These are phyloP conservation scores for Tanacetum coccineum DNA, from an alignment of 129 eudicot genomes.

Conservation along the genomic window DNA sequence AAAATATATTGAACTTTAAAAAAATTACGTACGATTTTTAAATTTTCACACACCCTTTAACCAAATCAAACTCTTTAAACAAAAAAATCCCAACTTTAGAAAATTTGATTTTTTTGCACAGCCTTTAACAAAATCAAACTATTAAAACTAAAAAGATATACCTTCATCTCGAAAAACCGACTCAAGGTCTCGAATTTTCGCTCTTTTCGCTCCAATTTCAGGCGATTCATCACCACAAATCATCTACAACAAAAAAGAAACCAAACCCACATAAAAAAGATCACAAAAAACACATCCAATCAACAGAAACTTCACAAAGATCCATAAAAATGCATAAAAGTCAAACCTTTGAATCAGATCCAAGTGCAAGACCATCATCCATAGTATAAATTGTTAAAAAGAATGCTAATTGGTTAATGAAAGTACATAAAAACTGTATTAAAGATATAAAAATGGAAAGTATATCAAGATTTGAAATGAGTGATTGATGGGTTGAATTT, in stretches of 20 bases:
- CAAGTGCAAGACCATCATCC: slow-evolving; percentile 31
- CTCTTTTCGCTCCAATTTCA: slow-evolving; percentile 40
- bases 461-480: slow-evolving; percentile 9
- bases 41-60: too few relatives aligned
- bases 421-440: slow-evolving; percentile 13
- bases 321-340: slow-evolving; percentile 3
- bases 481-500: slow-evolving; percentile 23
- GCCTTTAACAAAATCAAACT: neutral
- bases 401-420: neutral
- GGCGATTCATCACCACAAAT: slow-evolving; percentile 33
- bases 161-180: slow-evolving; percentile 54
- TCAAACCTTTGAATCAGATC: slow-evolving; percentile 56
- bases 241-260: slow-evolving; percentile 43
- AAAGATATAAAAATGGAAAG: slow-evolving; percentile 24
- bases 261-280: neutral
- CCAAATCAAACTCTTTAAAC: too few relatives aligned
- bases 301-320: neutral
- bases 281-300: slow-evolving; percentile 2
- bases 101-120: too few relatives aligned
- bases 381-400: slow-evolving; percentile 2
- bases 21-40: too few relatives aligned
- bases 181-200: slow-evolving; percentile 59
- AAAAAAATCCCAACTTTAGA: too few relatives aligned
- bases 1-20: too few relatives aligned
- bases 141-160: neutral